A percentile compares a stretch with the other conserved stretches of the same genome.
These are phyloP conservation scores for Daucus carota DNA, from an alignment of 129 eudicot species.

Conservation along the genomic window DNA sequence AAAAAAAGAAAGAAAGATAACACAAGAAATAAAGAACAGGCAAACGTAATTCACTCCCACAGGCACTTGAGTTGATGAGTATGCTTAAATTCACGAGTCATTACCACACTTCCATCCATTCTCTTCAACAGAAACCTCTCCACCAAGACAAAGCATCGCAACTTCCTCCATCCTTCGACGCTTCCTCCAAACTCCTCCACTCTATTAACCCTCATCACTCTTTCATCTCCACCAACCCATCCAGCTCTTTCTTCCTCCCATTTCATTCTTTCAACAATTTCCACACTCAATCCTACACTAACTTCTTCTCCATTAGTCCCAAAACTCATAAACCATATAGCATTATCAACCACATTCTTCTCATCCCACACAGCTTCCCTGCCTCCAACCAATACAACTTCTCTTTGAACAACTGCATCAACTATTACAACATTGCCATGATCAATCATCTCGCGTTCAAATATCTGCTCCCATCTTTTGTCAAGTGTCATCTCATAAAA, in stretches of 20 bases:
- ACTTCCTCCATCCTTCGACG: conserved; percentile 35
- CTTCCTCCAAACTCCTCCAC: conserved; percentile 39
- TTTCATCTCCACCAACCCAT: conserved; percentile 45
- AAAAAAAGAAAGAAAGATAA: too few species aligned
- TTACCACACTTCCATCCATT: conserved; percentile 60
- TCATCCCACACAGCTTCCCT: conserved; percentile 41
- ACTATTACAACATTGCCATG: conserved; percentile 38
- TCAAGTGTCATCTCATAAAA: conserved; percentile 58
- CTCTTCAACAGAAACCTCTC: conserved; percentile 69
- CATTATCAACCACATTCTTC: conserved; percentile 21
- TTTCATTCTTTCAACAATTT: conserved; percentile 42
- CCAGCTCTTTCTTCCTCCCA: conserved; percentile 62
- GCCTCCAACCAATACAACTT: conserved; percentile 33
- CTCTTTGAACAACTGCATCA: conserved; percentile 26
- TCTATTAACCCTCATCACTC: conserved; percentile 26
- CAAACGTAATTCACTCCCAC: conserved; percentile 48
- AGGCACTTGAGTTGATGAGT: conserved; percentile 31
- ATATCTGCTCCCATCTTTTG: conserved; percentile 60
- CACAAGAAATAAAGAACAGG: too few species aligned
- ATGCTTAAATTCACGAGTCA: conserved; percentile 52
- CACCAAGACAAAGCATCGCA: conserved; percentile 59
- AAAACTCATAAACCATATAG: conserved; percentile 23
- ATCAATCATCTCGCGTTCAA: conserved; percentile 14
- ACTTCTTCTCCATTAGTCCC: conserved; percentile 11
- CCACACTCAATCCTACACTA: conserved; percentile 40